A percentile compares a stretch with the other conserved stretches of the same genome.
phyloP scores from a whole-genome alignment of 768 basidiomycete species.

The Symmetrospora coprosmae region DNA sequence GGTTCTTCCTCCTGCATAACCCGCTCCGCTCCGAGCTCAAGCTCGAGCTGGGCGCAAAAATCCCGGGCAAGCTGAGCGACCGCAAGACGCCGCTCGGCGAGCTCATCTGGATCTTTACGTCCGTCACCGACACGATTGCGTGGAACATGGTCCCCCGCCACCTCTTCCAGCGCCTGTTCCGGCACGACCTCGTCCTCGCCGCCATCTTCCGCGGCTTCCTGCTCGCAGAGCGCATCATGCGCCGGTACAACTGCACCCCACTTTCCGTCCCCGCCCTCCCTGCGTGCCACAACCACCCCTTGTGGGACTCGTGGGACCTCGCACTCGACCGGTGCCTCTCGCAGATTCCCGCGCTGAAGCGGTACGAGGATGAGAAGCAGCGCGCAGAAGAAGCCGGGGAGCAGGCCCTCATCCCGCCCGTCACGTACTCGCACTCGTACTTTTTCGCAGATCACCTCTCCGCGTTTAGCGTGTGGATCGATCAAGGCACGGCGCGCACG shows the following conservation, averaged over 20 bases:
- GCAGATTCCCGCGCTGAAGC: constrained; percentile 73
- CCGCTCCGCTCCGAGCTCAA: constrained; percentile 68
- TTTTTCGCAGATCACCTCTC: constrained; percentile 95
- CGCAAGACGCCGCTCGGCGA: constrained; percentile 90
- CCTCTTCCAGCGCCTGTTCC: constrained; percentile 79
- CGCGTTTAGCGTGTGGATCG: constrained; percentile 97
- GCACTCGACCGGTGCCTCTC: constrained; percentile 86
- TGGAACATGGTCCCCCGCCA: constrained; percentile 95
- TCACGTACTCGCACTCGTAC: constrained; percentile 65
- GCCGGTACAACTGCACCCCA: constrained; percentile 90
- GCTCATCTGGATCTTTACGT: constrained; percentile 99
- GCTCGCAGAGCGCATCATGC: constrained; percentile 93
- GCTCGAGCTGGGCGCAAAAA: constrained; percentile 79
- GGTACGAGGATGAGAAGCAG: constrained; percentile 34
- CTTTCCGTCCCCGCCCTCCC: constrained; percentile 83
- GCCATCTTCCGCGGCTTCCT: constrained; percentile 95
- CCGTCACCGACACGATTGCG: constrained; percentile 96
- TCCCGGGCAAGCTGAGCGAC: constrained; percentile 94
- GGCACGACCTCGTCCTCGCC: constrained; percentile 88
- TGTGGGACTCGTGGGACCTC: constrained; percentile 97
- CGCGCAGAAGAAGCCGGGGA: constrained; percentile 18
- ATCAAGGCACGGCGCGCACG: constrained; percentile 58
- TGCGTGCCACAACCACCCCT: constrained; percentile 84
- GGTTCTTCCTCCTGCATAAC: constrained; percentile 75
- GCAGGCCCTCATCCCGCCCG: constrained; percentile 35